Base-by-base conservation (phyloP, 768 basidiomycete genomes). In the Tylopilus subfusipes region DNA sequence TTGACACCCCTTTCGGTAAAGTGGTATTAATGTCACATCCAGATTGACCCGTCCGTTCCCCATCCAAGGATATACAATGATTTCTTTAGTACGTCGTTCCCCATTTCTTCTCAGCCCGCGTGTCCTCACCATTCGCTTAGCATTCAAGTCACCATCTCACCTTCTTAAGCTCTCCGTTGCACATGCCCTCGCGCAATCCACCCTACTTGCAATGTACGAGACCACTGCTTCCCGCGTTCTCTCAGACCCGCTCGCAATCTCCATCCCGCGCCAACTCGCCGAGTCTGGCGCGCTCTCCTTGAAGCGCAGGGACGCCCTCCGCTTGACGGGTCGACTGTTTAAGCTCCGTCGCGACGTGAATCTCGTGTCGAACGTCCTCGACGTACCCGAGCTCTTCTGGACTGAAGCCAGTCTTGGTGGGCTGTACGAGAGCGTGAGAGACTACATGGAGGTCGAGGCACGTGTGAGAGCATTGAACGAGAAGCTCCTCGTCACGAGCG, bases 61-160 rank as follows among this genome's bases (percentile, higher is more conserved):
- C 93, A 88, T 62, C 95, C 94, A 16, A 82, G 94, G 43, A 94
- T 98, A 59, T 97, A 91, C 74, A 96, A 98, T 57, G 94, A 96
- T 69, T 91, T 95, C 73, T 96, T 95, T 73, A 94, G 93, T 94
- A 64, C 61, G 88, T 77, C 11, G 25, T 27, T 50, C n/a, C 18
- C 36, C 10, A 29, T 48, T 24, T 33, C 19, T 22, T 29, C 8
- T 58, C 10, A 33, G 29, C 27, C 7, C 24, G 25, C 12, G 24
- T 33, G 22, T 44, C 13, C 39, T 58, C 19, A 45, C 6, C 14
- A 39, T 45, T 46, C 42, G 6, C 25, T 5, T 59, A 95, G 93
- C 95, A 4, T 86, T 97, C 66, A 95, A 94, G 74, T 89, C 90
- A 1, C 88, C 85, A 24, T 95, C 93, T 0, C 91, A 93, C 63